Base-by-base conservation (phyloP, 768 basidiomycete species). In the Psilocybe subaeruginosa region DNA sequence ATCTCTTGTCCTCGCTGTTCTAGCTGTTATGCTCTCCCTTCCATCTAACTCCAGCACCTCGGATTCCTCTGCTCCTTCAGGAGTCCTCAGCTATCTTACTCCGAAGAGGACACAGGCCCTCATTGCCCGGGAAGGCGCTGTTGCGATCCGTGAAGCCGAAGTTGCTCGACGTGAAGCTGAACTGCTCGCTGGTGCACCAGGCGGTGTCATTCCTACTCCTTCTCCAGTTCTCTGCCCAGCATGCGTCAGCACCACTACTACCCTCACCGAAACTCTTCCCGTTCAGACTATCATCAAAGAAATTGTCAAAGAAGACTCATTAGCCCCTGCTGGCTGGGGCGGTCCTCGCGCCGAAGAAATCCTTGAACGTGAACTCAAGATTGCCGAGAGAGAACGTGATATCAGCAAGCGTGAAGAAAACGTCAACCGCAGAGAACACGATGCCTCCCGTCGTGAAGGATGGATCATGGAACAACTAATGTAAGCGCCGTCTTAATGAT, bases 381-480 rank as follows among this genome's bases (percentile, higher is more conserved):
- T 95, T 62, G 85, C 91, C 4, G 93, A 94, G 56, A 83, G 93
- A 60, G 93, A 95, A 67, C 84, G 92, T 29, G 93, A 95, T 62
- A 92, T 94, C 58, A 88, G 91, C 68, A 87, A 89, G 54, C 90
- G 93, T 39, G 93, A 95, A 74, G 93, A 95, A 70, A 84, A 79
- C 52, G 87, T 94, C 62, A 94, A 94, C 69, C 89, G 90, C 58
- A 81, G 93, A 58, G 93, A 95, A 71, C 90, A 93, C 45, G 93
- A 95, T 69, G 91, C 92, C 56, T 87, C 92, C 53, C 85, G 92
- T 66, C 92, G 93, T 59, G 93, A 95, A 73, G 82, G 78, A 30
- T 95, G 93, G 93, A 93, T 95, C 68, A 93, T 95, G 92, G 93
- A 95, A 64, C 93, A 95, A 68, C 85, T 95, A 37, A 87, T 92